These are phyloP conservation scores for Microbotryomycetes sp. DNA, from an alignment of 1,284 basidiomycete genomes.

Conservation along the genomic window DNA sequence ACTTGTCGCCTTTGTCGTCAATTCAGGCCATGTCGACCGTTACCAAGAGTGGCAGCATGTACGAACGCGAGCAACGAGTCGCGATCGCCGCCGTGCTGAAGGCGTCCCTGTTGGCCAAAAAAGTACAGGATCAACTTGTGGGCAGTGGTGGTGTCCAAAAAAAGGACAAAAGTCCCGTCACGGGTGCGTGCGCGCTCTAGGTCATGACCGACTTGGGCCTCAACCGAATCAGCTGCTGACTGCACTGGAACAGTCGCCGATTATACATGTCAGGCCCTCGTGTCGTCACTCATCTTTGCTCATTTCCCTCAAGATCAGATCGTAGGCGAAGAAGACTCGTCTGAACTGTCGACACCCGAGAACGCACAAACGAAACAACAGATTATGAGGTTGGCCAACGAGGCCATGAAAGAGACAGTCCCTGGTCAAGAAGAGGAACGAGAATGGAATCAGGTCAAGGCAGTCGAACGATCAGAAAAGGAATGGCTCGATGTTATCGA, in stretches of 20 bases:
- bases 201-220: background rate
- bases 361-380: constrained; percentile 41
- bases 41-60: background rate
- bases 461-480: constrained; percentile 47
- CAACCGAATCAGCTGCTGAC: too few species aligned
- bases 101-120: constrained; percentile 65
- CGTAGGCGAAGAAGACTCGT: constrained; percentile 91
- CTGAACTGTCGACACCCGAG: constrained; percentile 58
- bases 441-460: constrained; percentile 48
- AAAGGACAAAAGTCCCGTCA: constrained; percentile 92
- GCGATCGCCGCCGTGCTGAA: constrained; percentile 85
- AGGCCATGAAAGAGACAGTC: constrained; percentile 52
- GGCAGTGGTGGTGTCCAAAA: constrained; percentile 83
- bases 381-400: constrained; percentile 76
- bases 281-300: constrained; percentile 65
- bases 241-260: constrained; percentile 87
- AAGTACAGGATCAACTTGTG: constrained; percentile 82
- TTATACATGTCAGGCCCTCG: constrained; percentile 80
- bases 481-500: constrained; percentile 75
- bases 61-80: constrained; percentile 41
- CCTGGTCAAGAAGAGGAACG: constrained; percentile 40
- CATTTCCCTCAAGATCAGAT: constrained; percentile 82
- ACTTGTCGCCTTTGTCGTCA: background rate
- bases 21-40: background rate
- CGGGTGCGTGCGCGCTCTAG: constrained; percentile 52